These are phyloP conservation scores for Athelia psychrophila DNA, from an alignment of 1,284 basidiomycete species.

Conservation along the genomic window DNA sequence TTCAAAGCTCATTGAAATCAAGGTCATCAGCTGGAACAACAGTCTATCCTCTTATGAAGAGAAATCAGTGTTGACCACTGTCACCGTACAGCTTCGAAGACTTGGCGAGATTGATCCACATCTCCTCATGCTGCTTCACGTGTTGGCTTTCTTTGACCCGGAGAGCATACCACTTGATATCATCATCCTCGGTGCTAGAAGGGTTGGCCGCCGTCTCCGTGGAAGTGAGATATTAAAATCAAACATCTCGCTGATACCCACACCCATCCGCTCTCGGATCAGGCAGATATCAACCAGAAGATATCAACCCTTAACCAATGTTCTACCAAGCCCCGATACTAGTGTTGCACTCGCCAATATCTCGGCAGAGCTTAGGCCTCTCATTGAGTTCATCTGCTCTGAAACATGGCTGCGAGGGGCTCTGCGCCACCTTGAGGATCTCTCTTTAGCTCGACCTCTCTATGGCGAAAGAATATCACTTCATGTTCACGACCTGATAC, in stretches of 20 bases:
- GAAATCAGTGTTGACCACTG: constrained; percentile 34
- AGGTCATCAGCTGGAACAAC: constrained; percentile 39
- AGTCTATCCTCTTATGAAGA: constrained; percentile 31
- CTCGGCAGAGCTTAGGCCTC: no score
- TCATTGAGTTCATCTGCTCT: no score
- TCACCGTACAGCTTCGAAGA: constrained; percentile 35
- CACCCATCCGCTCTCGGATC: no score
- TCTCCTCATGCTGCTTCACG: neutral
- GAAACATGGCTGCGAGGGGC: no score
- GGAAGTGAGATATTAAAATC: no score
- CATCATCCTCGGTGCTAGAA: constrained; percentile 43
- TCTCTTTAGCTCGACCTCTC: no score
- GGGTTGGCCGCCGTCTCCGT: neutral
- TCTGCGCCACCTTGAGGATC: no score
- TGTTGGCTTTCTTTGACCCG: constrained; percentile 28
- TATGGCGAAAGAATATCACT: no score
- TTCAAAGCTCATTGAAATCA: neutral
- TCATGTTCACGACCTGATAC: no score
- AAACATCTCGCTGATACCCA: no score
- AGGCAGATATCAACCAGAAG: no score
- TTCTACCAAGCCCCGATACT: neutral
- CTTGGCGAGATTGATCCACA: neutral
- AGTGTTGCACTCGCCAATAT: neutral
- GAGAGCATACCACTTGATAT: constrained; percentile 50
- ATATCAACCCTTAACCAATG: neutral